phyloP scores from a whole-genome alignment of 345 rosid genomes.

The Citrus hindsii region DNA sequence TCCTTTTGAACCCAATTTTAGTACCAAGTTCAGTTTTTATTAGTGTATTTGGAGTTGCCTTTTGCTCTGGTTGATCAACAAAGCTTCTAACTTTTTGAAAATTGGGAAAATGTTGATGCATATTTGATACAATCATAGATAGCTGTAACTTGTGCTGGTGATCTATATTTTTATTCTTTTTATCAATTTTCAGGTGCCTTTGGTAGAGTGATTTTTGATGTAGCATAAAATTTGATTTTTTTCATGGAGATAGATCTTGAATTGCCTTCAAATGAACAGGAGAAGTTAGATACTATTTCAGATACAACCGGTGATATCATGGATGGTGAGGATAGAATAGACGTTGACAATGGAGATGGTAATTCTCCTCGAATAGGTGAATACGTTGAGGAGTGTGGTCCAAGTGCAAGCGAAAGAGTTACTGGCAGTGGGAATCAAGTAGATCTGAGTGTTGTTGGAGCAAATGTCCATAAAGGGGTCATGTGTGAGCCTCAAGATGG shows the following conservation, averaged over 20 bases:
- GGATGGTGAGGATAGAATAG: conserved; percentile 11
- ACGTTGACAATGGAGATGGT: conserved; percentile 9
- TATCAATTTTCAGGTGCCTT: conserved; percentile 13
- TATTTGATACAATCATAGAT: not conserved
- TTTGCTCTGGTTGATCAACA: not conserved
- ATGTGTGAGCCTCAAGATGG: conserved; percentile 28
- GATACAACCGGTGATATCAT: conserved; percentile 3
- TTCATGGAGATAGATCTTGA: conserved; percentile 38
- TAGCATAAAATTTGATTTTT: not conserved
- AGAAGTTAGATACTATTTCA: conserved; percentile 16
- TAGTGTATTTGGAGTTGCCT: not conserved
- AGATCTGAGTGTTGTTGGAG: conserved; percentile 9
- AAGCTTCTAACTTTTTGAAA: not conserved
- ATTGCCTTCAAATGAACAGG: conserved; percentile 18
- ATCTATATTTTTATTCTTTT: not conserved
- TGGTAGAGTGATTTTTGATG: not conserved
- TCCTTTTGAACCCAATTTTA: not conserved
- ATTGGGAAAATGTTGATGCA: not conserved
- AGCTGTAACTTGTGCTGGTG: not conserved
- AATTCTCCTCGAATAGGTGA: conserved; percentile 15
- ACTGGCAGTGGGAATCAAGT: conserved; percentile 7
- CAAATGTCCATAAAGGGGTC: conserved; percentile 3
- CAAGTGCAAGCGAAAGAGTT: not conserved
- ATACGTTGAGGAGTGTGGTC: conserved; percentile 4
- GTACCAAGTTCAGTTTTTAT: not conserved